Percentiles rank a stretch among this genome's conserved stretches.
phyloP scores from a whole-genome alignment of 1,139 yeast genomes.

The Yamadazyma sp. region DNA sequence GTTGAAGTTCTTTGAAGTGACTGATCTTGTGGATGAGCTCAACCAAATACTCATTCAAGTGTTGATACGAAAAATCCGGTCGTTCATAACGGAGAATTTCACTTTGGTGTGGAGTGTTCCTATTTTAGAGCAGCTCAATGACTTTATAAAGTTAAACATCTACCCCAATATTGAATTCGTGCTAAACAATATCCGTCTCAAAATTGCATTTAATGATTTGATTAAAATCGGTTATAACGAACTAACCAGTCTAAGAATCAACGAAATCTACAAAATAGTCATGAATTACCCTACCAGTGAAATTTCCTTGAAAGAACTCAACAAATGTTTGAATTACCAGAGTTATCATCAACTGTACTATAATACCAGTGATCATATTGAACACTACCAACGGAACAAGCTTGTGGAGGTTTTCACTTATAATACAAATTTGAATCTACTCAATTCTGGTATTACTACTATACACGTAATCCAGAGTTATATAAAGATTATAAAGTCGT shows the following conservation, averaged over 20 bases:
- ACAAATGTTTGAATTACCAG: conserved; percentile 41
- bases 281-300: conserved; percentile 56
- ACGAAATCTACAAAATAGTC: conserved; percentile 67
- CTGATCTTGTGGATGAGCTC: conserved; percentile 27
- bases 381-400: conserved; percentile 41
- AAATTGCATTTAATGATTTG: conserved; percentile 23
- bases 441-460: conserved; percentile 86
- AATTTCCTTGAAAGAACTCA: conserved; percentile 65
- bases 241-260: conserved; percentile 51
- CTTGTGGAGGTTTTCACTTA: conserved; percentile 57
- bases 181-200: conserved; percentile 19
- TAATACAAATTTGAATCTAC: conserved; percentile 49
- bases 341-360: conserved; percentile 17
- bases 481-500: conserved; percentile 70
- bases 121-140: conserved; percentile 32
- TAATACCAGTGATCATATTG: conserved; percentile 10
- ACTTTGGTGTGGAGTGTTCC: conserved; percentile 42
- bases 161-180: conserved; percentile 38
- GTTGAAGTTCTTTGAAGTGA: conserved; percentile 15
- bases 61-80: conserved; percentile 40
- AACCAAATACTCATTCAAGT: conserved; percentile 41
- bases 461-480: conserved; percentile 69
- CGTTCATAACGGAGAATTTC: conserved; percentile 36
- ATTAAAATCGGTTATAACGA: conserved; percentile 45
- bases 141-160: conserved; percentile 39